Evolutionary conservation across 176 grass and related monocot species (phyloP).

Genomic region (Phyllostachys edulis): DNA sequence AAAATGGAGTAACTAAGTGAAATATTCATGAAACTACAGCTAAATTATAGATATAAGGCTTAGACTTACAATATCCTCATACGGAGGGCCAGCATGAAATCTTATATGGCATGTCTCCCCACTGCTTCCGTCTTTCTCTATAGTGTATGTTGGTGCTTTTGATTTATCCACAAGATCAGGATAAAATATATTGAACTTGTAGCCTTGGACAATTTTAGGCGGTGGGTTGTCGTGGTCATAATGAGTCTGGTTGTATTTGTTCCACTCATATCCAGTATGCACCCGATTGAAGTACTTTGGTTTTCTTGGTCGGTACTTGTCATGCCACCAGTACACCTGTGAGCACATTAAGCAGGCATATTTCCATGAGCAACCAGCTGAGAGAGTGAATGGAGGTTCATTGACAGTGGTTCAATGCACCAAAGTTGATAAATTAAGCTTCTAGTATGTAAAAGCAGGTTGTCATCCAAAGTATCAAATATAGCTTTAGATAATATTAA

Average conservation of each 20-base stretch:
- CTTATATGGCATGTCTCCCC: conserved; percentile 87
- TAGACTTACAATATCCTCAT: conserved; percentile 88
- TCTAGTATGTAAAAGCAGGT: neutral
- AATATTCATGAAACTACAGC: neutral
- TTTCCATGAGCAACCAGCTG: conserved; percentile 21
- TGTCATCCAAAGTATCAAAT: conserved; percentile 9
- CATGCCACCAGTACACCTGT: conserved; percentile 98
- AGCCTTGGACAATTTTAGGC: conserved; percentile 93
- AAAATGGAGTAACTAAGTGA: neutral
- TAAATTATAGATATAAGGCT: conserved; percentile 12
- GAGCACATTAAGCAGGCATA: conserved; percentile 24
- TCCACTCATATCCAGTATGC: conserved; percentile 98
- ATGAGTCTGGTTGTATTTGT: conserved; percentile 98
- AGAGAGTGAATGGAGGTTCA: conserved; percentile 4
- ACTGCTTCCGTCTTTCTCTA: conserved; percentile 82
- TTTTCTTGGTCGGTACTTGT: conserved; percentile 92
- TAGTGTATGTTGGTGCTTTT: conserved; percentile 76
- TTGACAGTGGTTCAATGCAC: neutral
- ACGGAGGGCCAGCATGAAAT: conserved; percentile 94
- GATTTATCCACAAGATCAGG: conserved; percentile 97
- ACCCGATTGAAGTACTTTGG: conserved; percentile 98
- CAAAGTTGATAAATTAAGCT: conserved; percentile 4
- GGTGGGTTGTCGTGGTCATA: conserved; percentile 97
- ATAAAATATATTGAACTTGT: conserved; percentile 99
- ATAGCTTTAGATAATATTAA: conserved; percentile 3